A percentile compares a stretch with the other conserved stretches of the same genome.
Evolutionary conservation across 306 rosid species (phyloP).

Genomic region (Cicer judaicum): DNA sequence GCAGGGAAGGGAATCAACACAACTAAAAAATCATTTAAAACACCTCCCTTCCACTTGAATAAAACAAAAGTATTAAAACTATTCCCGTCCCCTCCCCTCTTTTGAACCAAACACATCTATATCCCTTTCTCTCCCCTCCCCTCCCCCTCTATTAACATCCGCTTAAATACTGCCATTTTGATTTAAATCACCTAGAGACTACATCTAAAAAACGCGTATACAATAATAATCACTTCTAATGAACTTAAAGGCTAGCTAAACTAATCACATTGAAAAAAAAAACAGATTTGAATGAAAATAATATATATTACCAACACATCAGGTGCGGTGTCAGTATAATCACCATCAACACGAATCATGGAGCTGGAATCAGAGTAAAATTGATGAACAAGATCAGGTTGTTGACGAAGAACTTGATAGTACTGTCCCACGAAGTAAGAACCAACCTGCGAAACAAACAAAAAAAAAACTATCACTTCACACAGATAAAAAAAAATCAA

Average conservation of each 20-base stretch:
- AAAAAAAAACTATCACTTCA: background rate
- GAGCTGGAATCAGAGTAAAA: slow-evolving; percentile 77
- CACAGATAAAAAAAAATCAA: background rate
- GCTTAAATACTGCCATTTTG: background rate
- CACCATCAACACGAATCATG: slow-evolving; percentile 70
- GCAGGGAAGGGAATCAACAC: too few relatives aligned
- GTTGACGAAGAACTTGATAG: slow-evolving; percentile 79
- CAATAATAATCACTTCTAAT: background rate
- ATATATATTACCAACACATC: slow-evolving; percentile 56
- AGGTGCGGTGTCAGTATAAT: slow-evolving; percentile 62
- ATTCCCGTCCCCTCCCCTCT: too few relatives aligned
- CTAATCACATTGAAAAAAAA: background rate
- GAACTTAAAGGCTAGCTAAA: background rate
- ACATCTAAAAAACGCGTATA: background rate
- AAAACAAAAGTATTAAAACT: too few relatives aligned
- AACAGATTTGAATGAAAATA: background rate
- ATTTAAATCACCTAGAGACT: background rate
- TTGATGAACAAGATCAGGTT: slow-evolving; percentile 79
- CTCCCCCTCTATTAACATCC: too few relatives aligned
- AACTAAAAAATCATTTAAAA: too few relatives aligned
- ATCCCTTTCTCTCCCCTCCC: too few relatives aligned
- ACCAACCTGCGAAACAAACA: slow-evolving; percentile 66
- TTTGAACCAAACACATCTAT: too few relatives aligned
- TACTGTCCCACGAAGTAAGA: slow-evolving; percentile 88
- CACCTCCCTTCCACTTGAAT: too few relatives aligned